These are phyloP conservation scores for Plasmodium blacklocki DNA, from an alignment of 169 alveolate species.

Conservation along the genomic window DNA sequence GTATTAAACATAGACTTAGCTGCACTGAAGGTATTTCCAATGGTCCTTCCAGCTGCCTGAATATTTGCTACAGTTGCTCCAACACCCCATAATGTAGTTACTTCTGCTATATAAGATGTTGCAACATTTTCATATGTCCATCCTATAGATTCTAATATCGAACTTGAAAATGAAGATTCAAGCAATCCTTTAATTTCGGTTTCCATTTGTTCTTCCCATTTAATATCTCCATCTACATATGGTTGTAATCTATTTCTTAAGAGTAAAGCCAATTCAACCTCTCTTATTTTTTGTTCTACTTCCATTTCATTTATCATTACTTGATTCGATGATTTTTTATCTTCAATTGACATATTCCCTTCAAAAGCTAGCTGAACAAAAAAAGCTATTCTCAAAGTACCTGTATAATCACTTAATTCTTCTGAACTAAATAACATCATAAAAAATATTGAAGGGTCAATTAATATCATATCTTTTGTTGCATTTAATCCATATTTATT, in stretches of 20 bases:
- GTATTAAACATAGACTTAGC: conserved; percentile 43
- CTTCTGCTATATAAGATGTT: conserved; percentile 80
- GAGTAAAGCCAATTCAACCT: conserved; percentile 78
- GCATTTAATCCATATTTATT: conserved; percentile 78
- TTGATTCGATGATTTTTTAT: conserved; percentile 6
- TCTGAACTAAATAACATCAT: conserved; percentile 85
- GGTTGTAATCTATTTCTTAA: conserved; percentile 74
- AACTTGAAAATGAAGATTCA: conserved; percentile 78
- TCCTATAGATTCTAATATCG: conserved; percentile 84
- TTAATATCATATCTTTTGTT: conserved; percentile 63
- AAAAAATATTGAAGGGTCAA: conserved; percentile 80
- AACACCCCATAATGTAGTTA: conserved; percentile 83
- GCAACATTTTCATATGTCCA: conserved; percentile 85
- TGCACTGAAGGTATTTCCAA: conserved; percentile 24
- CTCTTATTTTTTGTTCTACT: conserved; percentile 80
- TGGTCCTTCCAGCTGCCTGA: conserved; percentile 81
- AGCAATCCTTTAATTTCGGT: conserved; percentile 44
- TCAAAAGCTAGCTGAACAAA: conserved; percentile 38
- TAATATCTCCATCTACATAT: conserved; percentile 54
- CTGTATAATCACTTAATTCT: conserved; percentile 79
- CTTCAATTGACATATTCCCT: conserved; percentile 30
- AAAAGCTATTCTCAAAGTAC: conserved; percentile 79
- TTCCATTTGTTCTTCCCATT: conserved; percentile 58
- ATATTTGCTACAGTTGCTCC: conserved; percentile 82
- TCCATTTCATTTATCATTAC: conserved; percentile 61